Base-by-base conservation (phyloP, 2,329 filamentous ascomycete genomes). In the Calonectria pteridis region DNA sequence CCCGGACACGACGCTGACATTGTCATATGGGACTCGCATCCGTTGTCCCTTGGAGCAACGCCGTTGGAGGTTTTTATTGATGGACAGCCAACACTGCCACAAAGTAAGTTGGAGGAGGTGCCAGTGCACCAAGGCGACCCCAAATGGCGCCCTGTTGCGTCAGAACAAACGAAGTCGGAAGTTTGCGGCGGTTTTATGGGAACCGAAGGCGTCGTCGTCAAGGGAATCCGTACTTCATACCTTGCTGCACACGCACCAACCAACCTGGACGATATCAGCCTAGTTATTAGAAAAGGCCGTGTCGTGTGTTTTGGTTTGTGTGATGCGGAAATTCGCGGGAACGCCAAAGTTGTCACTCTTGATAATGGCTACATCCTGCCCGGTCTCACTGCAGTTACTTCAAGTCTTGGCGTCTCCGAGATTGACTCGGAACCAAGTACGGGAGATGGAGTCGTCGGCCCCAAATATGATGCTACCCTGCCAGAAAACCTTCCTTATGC, bases 1-100 rank as follows among this genome's bases (percentile, higher is more conserved):
- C 77, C 84, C 4, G 87, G 87, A 5, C 89, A 87, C 71, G 88
- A 89, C 77, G 88, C 87, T 18, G 88, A 89, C 71, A 76, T 89
- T 35, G 88, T 88, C 6, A 82, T 89, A 6, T 89, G 87, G 87
- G 85, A 89, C 71, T 83, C 83, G 0, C 86, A 89, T 73, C 87
- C 87, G 3, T 81, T 89, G 1, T 81, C 84, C 16, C 76, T 86
- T 20, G 87, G 87, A 7, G 86, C 87, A 14, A 87, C 84, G 5
- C 85, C 87, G 4, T 76, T 85, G 13, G 86, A 89, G 71, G 87
- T 89, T 18, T 88, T 84, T 46, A 85, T 89, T 73, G 87, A 89
- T 75, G 87, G 87, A 2, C 53, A 35, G 20, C 31, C 53, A 13
- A 58, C 53, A 37, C 5, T 58, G 53, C 53, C 53, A 14, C 3